Conservation (phyloP, 352 stramenopile species). For the Globisporangium canariense region DNA sequence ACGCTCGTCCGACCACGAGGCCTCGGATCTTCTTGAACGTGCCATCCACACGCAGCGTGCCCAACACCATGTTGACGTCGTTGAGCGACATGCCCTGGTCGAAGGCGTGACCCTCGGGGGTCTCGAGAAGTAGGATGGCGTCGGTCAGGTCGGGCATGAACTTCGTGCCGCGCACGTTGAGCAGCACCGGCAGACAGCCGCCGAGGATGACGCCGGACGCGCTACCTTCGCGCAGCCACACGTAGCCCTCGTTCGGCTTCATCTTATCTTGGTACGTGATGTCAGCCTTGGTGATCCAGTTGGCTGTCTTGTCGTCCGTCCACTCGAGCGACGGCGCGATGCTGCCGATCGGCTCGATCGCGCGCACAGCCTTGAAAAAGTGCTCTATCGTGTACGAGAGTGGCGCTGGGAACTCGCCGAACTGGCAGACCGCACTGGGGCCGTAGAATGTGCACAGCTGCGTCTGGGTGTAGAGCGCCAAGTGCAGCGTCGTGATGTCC, state of each 20-base stretch:
- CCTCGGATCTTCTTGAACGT: constrained; percentile 49
- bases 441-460: constrained; percentile 60
- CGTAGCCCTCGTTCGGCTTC: constrained; percentile 41
- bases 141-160: constrained; percentile 42
- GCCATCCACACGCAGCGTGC: constrained; percentile 39
- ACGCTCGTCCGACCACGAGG: constrained; percentile 50
- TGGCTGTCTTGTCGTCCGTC: constrained; percentile 60
- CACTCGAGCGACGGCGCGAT: constrained; percentile 42
- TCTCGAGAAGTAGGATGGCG: constrained; percentile 53
- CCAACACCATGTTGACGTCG: constrained; percentile 45
- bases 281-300: constrained; percentile 52
- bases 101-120: constrained; percentile 43
- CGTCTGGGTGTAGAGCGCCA: constrained; percentile 40
- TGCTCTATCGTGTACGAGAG: constrained; percentile 40
- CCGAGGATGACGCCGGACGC: constrained; percentile 38
- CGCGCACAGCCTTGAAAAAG: constrained; percentile 34
- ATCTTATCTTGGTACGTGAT: constrained; percentile 36
- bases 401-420: constrained; percentile 54
- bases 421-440: constrained; percentile 46
- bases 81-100: constrained; percentile 48
- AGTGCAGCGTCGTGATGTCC: constrained; percentile 62
- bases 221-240: constrained; percentile 36
- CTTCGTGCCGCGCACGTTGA: constrained; percentile 48
- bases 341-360: constrained; percentile 22
- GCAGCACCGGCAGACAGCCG: constrained; percentile 50